A percentile compares a stretch with the other conserved stretches of the same genome.
These are phyloP conservation scores for Corchorus olitorius DNA, from an alignment of 345 rosid genomes.

Conservation along the genomic window DNA sequence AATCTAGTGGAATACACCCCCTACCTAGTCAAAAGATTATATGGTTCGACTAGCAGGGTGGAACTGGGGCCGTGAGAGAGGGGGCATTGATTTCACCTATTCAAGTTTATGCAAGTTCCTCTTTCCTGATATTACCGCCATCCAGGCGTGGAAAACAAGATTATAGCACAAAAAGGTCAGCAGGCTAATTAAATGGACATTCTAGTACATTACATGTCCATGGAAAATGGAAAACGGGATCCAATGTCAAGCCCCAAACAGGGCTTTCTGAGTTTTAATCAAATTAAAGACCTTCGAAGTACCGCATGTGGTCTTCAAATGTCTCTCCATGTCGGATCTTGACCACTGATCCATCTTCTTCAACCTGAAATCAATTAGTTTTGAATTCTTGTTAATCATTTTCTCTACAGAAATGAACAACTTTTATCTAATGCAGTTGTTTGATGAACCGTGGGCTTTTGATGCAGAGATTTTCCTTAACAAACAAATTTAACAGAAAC, in stretches of 20 bases:
- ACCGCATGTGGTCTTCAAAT: slow-evolving; percentile 79
- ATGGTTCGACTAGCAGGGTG: neutral
- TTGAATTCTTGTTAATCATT: neutral
- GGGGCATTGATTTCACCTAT: neutral
- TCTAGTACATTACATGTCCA: neutral
- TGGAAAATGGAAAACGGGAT: neutral
- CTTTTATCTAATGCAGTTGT: neutral
- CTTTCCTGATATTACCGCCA: neutral
- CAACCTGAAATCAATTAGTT: slow-evolving; percentile 48
- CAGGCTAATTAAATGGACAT: slow-evolving; percentile 8
- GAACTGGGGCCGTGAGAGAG: neutral
- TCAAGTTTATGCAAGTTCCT: neutral
- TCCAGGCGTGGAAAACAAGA: neutral
- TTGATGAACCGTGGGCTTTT: neutral
- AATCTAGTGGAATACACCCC: neutral
- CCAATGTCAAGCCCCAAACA: slow-evolving; percentile 12
- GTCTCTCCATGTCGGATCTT: slow-evolving; percentile 89
- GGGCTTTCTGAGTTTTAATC: neutral
- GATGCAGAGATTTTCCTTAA: neutral
- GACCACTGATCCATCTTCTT: slow-evolving; percentile 76
- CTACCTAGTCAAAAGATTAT: neutral
- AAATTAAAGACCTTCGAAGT: slow-evolving; percentile 69
- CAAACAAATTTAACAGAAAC: neutral
- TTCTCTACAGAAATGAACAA: neutral
- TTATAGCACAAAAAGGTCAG: neutral